Evolutionary conservation across 176 grass and related monocot genomes (phyloP), one percentile per base, ranked within the genome.

Genomic region (Zizania latifolia): DNA sequence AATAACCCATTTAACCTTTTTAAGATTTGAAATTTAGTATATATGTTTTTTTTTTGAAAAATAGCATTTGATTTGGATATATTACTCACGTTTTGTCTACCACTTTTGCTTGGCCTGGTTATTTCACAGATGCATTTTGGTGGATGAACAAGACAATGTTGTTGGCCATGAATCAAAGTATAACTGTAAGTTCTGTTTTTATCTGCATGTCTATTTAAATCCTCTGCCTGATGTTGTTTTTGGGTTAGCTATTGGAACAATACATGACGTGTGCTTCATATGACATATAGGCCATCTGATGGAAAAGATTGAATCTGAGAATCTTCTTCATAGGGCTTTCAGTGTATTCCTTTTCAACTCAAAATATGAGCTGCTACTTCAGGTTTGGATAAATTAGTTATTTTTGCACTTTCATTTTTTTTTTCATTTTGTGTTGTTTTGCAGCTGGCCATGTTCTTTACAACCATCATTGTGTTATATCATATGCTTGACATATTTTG

Each of bases 281-380:
- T 50, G 57, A 17, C 19, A 68, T 41, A 39, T 81, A 99, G 95
- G 95, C 54, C 95, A 99, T 88, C 69, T 99, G 89, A 94, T 94
- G 95, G 92, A 99, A 82, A 99, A 88, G 35, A 99, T 99, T 3
- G 91, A 99, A 74, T 82, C 92, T 28, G 58, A 82, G 69, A 92
- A 99, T 72, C 79, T 99, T 30, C 95, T 99, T 29, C 95, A 92
- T 29, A 92, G 95, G 84, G 91, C 95, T 44, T 99, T 99, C 72
- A 99, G 95, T 71, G 89, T 90, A 27, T 99, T 99, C 70, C 92
- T 99, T 57, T 99, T 99, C 87, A 99, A 99, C 89, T 92, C 95
- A 72, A 99, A 99, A 58, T 78, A 88, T 86, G 95, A 94, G 76
- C 80, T 92, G 67, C 89, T 99, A 33, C 87, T 99, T 55, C 95